Percentiles rank a stretch among this genome's conserved stretches.
Evolutionary conservation across 2,329 filamentous ascomycete genomes (phyloP).

Genomic region (Ophiostoma quercus): DNA sequence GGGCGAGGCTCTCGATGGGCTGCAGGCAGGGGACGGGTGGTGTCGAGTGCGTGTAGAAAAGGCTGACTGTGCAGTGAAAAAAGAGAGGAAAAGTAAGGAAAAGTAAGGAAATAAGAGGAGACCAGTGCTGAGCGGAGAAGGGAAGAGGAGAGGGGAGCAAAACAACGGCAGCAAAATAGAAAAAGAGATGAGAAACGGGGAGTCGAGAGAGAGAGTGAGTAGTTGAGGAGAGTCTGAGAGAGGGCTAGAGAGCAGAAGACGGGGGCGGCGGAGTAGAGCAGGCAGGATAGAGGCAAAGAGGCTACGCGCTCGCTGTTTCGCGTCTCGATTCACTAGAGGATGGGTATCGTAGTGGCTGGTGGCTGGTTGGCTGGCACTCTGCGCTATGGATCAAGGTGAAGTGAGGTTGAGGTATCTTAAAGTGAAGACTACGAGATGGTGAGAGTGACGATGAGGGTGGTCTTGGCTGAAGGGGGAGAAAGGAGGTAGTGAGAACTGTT

Average conservation of each 20-base stretch:
- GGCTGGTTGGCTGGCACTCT: not conserved
- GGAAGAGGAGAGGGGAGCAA: not conserved
- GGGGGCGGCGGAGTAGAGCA: not conserved
- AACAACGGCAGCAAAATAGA: slow-evolving; percentile 11
- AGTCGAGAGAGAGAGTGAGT: not conserved
- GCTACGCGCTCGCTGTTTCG: slow-evolving; percentile 23
- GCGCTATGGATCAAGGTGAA: not conserved
- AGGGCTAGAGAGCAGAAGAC: not conserved
- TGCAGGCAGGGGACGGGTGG: slow-evolving; percentile 13
- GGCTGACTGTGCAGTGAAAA: slow-evolving; percentile 4
- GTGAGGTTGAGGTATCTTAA: not conserved
- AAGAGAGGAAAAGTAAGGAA: not conserved
- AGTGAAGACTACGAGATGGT: too few relatives aligned
- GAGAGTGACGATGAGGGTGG: not conserved
- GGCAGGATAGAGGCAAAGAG: slow-evolving; percentile 11
- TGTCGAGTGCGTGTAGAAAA: not conserved
- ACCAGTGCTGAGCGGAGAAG: not conserved
- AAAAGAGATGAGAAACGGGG: not conserved
- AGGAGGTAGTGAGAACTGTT: not conserved
- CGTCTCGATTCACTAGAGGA: slow-evolving; percentile 12
- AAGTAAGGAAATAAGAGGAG: slow-evolving; percentile 2
- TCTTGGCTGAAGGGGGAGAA: not conserved
- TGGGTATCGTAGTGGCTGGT: not conserved
- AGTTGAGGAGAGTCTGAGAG: not conserved
- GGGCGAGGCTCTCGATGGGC: slow-evolving; percentile 15